Evolutionary conservation across 352 stramenopile species (phyloP).

Genomic region (Plasmopara muralis): DNA sequence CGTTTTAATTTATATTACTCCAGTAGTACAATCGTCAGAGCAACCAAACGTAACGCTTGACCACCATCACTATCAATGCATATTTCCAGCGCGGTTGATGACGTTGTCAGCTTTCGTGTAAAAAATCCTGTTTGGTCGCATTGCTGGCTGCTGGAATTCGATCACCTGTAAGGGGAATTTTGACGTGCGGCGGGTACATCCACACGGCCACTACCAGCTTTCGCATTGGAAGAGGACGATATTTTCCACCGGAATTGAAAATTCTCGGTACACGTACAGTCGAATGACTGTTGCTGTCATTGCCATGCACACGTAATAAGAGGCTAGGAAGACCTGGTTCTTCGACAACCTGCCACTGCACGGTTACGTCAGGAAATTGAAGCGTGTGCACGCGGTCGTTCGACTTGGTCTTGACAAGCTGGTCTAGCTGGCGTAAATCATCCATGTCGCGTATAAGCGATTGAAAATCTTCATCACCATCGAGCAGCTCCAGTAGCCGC

Average conservation of each 20-base stretch:
- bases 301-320: constrained; percentile 22
- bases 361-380: constrained; percentile 28
- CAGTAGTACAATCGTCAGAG: no score
- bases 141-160: constrained; percentile 39
- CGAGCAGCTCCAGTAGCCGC: constrained; percentile 41
- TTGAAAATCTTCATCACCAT: constrained; percentile 49
- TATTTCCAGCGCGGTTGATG: no score
- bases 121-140: constrained; percentile 42
- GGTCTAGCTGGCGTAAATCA: constrained; percentile 30
- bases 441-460: constrained; percentile 45
- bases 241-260: constrained; percentile 22
- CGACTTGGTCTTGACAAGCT: constrained; percentile 37
- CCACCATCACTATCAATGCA: no score
- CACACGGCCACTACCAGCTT: constrained; percentile 54
- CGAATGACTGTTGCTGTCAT: background rate
- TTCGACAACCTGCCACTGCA: constrained; percentile 60
- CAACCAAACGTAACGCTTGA: no score
- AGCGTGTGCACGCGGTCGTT: constrained; percentile 28
- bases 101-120: constrained; percentile 18
- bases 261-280: background rate
- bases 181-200: constrained; percentile 65
- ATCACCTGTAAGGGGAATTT: constrained; percentile 49
- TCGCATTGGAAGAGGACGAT: constrained; percentile 44
- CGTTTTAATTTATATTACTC: no score
- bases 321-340: constrained; percentile 47